Evolutionary conservation across 169 alveolate genomes (phyloP), one percentile per base, ranked within the genome.

Genomic region (Eimeria mitis): DNA sequence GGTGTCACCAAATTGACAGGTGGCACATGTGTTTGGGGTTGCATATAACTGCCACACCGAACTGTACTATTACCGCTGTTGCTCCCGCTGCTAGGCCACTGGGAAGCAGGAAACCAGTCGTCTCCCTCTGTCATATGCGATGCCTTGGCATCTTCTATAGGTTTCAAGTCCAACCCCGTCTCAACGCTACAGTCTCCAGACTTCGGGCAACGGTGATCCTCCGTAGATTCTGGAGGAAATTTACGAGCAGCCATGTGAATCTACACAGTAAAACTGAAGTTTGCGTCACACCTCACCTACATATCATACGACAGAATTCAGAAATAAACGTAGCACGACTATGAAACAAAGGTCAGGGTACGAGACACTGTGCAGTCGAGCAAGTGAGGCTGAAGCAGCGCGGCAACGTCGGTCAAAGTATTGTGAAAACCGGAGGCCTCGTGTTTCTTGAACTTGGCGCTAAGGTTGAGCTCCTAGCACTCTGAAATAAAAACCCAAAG

Each of bases 21-120:
- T 31, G 52, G 52, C 73, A 16, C 52, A 52, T 81, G 75, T 7
- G 75, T 34, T 52, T 2, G 56, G 65, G 19, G 9, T 37, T 56
- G 5, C 13, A 70, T 28, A 19, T 19, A 34, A 37, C 54, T 54
- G 75, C 90, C 11, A 5, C 9, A 23, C 75, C 73, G 56, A 6
- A 54, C 73, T 19, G 75, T 56, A 19, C 90, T 81, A n/a, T 37
- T 49, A 21, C 54, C 54, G 31, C 73, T 49, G 56, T 19, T 56
- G 90, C 90, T 81, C 49, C 54, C 54, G 31, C 73, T 81, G 54
- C 54, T 31, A 19, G 61, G 70, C 90, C 90, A 81, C 54, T 81
- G 54, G 44, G 90, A 52, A 81, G 52, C 25, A n/a, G 90, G 71
- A 54, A 81, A 81, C 90, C 90, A 81, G 75, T 81, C 90, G 28